phyloP scores from a whole-genome alignment of 1,284 basidiomycete genomes.

The Boletus sp. region DNA sequence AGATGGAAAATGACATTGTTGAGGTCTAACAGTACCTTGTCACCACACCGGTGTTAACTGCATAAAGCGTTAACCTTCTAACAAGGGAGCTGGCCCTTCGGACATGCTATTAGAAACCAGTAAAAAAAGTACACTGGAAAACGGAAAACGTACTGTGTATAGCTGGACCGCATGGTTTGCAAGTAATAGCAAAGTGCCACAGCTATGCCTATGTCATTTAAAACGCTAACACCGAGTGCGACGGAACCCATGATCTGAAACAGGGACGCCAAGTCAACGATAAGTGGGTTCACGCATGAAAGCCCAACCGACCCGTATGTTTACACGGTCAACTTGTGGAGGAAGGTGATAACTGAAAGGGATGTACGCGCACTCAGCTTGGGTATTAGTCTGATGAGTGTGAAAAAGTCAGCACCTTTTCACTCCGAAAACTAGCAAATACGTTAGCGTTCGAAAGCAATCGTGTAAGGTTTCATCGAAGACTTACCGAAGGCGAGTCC shows the following conservation, averaged over 20 bases:
- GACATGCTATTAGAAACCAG: background rate
- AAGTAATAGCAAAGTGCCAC: constrained; percentile 52
- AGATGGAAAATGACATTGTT: background rate
- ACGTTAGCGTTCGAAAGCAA: background rate
- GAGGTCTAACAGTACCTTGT: constrained; percentile 47
- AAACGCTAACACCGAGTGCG: constrained; percentile 44
- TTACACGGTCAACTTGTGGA: constrained; percentile 1
- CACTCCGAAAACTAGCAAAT: constrained; percentile 41
- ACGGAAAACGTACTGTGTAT: constrained; percentile 28
- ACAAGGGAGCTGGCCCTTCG: constrained; percentile 60
- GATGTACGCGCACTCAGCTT: constrained; percentile 21
- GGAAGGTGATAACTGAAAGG: constrained; percentile 14
- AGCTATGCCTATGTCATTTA: constrained; percentile 50
- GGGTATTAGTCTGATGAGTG: background rate
- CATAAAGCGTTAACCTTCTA: constrained; percentile 49
- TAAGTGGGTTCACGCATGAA: background rate
- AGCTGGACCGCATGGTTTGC: constrained; percentile 44
- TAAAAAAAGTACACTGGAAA: background rate
- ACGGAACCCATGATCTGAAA: constrained; percentile 41
- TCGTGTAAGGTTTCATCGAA: background rate
- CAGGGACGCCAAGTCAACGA: background rate
- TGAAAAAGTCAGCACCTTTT: constrained; percentile 40
- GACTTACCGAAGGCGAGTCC: constrained; percentile 21
- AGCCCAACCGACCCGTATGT: constrained; percentile 18
- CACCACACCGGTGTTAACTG: constrained; percentile 49